phyloP scores from a whole-genome alignment of 176 grass and related monocot genomes.

The Eragrostis nindensis region DNA sequence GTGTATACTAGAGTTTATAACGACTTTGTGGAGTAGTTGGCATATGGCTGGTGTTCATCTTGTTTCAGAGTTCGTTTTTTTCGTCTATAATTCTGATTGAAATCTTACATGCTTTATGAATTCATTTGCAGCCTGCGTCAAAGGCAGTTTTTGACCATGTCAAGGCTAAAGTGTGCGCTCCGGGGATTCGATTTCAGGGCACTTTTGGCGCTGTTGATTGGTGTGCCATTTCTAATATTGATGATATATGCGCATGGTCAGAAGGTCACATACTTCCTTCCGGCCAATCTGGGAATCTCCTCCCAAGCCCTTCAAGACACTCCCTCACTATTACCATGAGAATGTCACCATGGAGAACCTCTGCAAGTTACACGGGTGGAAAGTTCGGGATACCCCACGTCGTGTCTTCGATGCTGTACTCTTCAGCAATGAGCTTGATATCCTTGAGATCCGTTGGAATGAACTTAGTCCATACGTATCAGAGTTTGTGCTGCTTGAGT shows the following conservation, averaged over 20 bases:
- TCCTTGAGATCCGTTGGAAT: slow-evolving; percentile 90
- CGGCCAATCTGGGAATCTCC: slow-evolving; percentile 98
- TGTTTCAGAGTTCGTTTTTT: background rate
- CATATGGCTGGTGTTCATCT: slow-evolving; percentile 14
- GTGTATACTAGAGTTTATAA: slow-evolving; percentile 9
- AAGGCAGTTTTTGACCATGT: slow-evolving; percentile 72
- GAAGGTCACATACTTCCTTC: slow-evolving; percentile 98
- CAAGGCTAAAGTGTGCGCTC: slow-evolving; percentile 79
- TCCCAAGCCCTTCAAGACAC: slow-evolving; percentile 75
- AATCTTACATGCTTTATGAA: slow-evolving; percentile 39
- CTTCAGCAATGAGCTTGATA: slow-evolving; percentile 98
- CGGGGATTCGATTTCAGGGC: slow-evolving; percentile 89
- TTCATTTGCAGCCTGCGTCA: slow-evolving; percentile 59
- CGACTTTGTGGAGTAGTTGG: slow-evolving; percentile 12
- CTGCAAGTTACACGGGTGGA: slow-evolving; percentile 91
- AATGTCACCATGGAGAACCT: slow-evolving; percentile 91
- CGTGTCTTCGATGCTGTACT: slow-evolving; percentile 95
- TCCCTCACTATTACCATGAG: slow-evolving; percentile 92
- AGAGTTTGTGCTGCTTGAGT: slow-evolving; percentile 91
- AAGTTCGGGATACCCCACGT: slow-evolving; percentile 74
- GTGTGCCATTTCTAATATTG: slow-evolving; percentile 71
- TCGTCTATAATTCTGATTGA: background rate
- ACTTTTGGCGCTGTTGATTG: slow-evolving; percentile 72
- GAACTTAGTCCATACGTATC: slow-evolving; percentile 95
- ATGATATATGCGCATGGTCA: slow-evolving; percentile 90